Evolutionary conservation across 768 basidiomycete genomes (phyloP), one percentile per base, ranked within the genome.

Genomic region (Coprinopsis marcescibilis): DNA sequence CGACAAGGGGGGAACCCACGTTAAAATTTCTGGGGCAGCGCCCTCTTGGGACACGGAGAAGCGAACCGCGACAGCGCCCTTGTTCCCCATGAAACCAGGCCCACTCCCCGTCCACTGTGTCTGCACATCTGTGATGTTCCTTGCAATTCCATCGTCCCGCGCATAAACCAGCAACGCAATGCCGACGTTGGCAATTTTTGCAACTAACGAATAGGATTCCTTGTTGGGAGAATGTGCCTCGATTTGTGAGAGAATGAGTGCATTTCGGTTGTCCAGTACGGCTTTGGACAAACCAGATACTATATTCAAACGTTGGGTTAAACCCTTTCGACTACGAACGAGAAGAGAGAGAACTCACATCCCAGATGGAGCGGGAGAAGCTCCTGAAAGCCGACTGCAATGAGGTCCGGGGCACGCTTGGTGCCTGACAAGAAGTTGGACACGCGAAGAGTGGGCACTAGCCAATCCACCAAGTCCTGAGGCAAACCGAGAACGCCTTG

Each of bases 371-470:
- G 72, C 4, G 92, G 93, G 11, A 95, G 72, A 20, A 96, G 72
- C 62, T 98, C 95, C 62, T 98, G 95, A 54, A 96, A 93, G 2
- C 90, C 91, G 43, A 97, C 85, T 4, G 84, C 93, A 33, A 95
- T 77, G 25, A 94, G 78, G 60, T 93, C 91, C 32, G 93, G 90
- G 4, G 88, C 79, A 48, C 80, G 69, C 45, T 66, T 64, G 57
- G 77, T 69, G 43, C 72, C 75, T 26, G 83, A 72, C 25, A 89
- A 78, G 65, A 89, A 82, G 44, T 70, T 70, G 29, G 87, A 85
- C 6, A 88, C 85, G 47, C 82, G 80, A 7, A 92, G 65, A 0
- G 88, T 87, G 23, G 93, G 91, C 2, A 80, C 72, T 20, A 97
- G 77, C 94, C 94, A 97, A 67, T 89, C 85, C 2, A 93, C 88